phyloP scores from a whole-genome alignment of 768 basidiomycete species.

The Phanerochaete carnosa region DNA sequence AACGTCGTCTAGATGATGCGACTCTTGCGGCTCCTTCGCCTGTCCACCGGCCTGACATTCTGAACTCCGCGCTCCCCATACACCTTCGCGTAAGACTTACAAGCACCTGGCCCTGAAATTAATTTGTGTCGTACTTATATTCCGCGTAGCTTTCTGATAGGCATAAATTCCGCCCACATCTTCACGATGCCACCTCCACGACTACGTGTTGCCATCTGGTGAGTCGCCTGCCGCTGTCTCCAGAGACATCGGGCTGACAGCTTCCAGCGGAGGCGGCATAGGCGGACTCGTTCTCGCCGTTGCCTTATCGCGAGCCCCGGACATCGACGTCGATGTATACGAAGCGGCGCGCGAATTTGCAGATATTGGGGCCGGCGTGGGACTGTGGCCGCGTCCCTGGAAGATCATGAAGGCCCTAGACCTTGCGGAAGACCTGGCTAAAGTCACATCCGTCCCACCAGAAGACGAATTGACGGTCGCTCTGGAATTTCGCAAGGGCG shows the following conservation, averaged over 20 bases:
- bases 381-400: constrained; percentile 28
- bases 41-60: not conserved
- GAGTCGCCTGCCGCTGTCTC: constrained; percentile 16
- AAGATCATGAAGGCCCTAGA: constrained; percentile 23
- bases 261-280: constrained; percentile 29
- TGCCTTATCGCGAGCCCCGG: constrained; percentile 20
- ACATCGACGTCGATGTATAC: constrained; percentile 27
- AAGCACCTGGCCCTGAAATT: too few relatives aligned
- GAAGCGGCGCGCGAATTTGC: constrained; percentile 39
- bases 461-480: too few relatives aligned
- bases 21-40: not conserved
- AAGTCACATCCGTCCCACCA: too few relatives aligned
- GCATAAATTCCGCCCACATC: not conserved
- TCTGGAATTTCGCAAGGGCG: too few relatives aligned
- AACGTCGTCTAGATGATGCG: not conserved
- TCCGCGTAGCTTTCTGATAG: not conserved
- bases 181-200: not conserved
- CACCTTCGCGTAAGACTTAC: too few relatives aligned
- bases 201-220: constrained; percentile 50
- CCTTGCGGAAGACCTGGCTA: constrained; percentile 21
- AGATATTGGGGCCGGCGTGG: constrained; percentile 45
- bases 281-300: constrained; percentile 28
- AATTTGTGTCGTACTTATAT: not conserved
- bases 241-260: not conserved
- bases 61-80: too few relatives aligned